A percentile compares a stretch with the other conserved stretches of the same genome.
phyloP scores from a whole-genome alignment of 352 stramenopile genomes.

The Albugo candida region DNA sequence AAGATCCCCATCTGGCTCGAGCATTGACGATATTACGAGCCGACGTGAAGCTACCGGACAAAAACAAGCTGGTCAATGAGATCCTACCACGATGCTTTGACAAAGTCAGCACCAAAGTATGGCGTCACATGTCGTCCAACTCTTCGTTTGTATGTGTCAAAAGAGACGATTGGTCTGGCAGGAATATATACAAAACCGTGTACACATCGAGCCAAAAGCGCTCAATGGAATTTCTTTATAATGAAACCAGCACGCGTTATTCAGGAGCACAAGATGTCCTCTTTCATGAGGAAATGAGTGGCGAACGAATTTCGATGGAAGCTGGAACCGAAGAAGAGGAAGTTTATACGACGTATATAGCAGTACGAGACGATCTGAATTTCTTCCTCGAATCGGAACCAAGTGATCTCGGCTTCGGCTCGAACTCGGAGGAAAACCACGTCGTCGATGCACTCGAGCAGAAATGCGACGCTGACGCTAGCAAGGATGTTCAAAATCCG shows the following conservation, averaged over 20 bases:
- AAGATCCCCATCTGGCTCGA: constrained; percentile 47
- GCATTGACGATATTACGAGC: constrained; percentile 33
- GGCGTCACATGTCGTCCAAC: constrained; percentile 43
- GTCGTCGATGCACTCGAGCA: too few relatives aligned
- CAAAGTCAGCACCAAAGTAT: constrained; percentile 75
- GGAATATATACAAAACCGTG: constrained; percentile 58
- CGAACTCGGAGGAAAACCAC: too few relatives aligned
- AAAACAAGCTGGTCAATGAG: constrained; percentile 43
- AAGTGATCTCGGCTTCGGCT: too few relatives aligned
- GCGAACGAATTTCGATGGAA: too few relatives aligned
- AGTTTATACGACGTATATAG: constrained; percentile 60
- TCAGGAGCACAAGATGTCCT: too few relatives aligned
- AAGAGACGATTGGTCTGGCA: constrained; percentile 56
- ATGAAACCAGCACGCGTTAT: too few relatives aligned
- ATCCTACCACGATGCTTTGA: constrained; percentile 54
- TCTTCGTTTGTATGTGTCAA: constrained; percentile 44
- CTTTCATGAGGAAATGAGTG: too few relatives aligned
- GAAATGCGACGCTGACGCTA: too few relatives aligned
- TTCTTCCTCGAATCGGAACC: constrained; percentile 62
- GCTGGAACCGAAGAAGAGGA: constrained; percentile 30
- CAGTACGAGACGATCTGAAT: constrained; percentile 49
- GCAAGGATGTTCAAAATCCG: too few relatives aligned
- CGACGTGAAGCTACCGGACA: constrained; percentile 40
- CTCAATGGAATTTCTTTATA: too few relatives aligned
- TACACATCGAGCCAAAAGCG: constrained; percentile 18